A percentile compares a stretch with the other conserved stretches of the same genome.
Evolutionary conservation across 1,284 basidiomycete species (phyloP).

Genomic region (Blastosporella zonata): DNA sequence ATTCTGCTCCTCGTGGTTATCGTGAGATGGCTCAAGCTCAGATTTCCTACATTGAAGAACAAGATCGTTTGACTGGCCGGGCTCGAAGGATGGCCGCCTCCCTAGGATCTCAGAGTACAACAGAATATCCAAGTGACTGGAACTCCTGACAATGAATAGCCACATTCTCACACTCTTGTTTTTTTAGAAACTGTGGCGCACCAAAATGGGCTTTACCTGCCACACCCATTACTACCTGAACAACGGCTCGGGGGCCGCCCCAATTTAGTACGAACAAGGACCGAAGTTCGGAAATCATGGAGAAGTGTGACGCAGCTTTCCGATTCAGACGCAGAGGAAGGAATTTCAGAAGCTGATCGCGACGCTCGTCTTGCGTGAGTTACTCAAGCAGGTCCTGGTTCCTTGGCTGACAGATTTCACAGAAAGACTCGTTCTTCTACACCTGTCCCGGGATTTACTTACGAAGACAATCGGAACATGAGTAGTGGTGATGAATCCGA

Average conservation of each 20-base stretch:
- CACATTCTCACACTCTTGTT: slow-evolving; percentile 2
- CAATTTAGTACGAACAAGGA: slow-evolving; percentile 5
- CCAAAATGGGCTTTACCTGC: slow-evolving; percentile 53
- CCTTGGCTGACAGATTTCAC: slow-evolving; percentile 1
- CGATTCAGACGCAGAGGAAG: slow-evolving; percentile 66
- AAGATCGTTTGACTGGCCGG: slow-evolving; percentile 70
- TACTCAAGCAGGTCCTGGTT: not conserved
- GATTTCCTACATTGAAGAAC: slow-evolving; percentile 62
- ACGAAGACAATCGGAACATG: slow-evolving; percentile 49
- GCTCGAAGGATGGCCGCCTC: slow-evolving; percentile 54
- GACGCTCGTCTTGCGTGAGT: slow-evolving; percentile 66
- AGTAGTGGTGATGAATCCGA: slow-evolving; percentile 77
- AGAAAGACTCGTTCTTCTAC: slow-evolving; percentile 54
- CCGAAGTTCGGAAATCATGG: slow-evolving; percentile 14
- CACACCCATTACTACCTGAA: slow-evolving; percentile 37
- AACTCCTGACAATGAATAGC: not conserved
- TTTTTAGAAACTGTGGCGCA: slow-evolving; percentile 35
- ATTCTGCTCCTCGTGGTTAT: slow-evolving; percentile 63
- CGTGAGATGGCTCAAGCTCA: slow-evolving; percentile 52
- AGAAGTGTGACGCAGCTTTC: slow-evolving; percentile 38
- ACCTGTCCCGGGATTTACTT: slow-evolving; percentile 24
- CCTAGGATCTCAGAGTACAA: slow-evolving; percentile 18
- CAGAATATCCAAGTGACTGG: slow-evolving; percentile 16
- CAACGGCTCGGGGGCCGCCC: not conserved
- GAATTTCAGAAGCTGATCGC: slow-evolving; percentile 58